A percentile compares a stretch with the other conserved stretches of the same genome.
Evolutionary conservation across 306 rosid species (phyloP).

Genomic region (Cicer arietinum): DNA sequence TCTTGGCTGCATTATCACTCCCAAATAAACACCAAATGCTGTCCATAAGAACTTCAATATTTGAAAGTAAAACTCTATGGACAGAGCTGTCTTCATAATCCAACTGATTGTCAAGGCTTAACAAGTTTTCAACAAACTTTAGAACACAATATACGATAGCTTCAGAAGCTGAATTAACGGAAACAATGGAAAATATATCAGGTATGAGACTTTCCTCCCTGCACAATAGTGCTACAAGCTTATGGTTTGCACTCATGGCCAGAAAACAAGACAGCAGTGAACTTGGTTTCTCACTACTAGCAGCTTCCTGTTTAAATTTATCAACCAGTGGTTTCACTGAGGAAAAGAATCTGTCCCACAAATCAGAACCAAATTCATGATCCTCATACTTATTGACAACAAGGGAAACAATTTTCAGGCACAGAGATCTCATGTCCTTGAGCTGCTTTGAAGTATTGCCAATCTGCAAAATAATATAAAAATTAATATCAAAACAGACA

Average conservation of each 20-base stretch:
- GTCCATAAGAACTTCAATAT: constrained; percentile 66
- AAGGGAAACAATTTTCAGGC: constrained; percentile 71
- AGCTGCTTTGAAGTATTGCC: constrained; percentile 61
- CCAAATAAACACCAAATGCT: constrained; percentile 73
- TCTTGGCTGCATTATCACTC: constrained; percentile 69
- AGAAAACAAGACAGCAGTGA: constrained; percentile 88
- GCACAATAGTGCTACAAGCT: constrained; percentile 61
- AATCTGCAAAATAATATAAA: constrained; percentile 57
- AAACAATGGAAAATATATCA: constrained; percentile 77
- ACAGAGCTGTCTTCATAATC: constrained; percentile 57
- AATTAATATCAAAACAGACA: constrained; percentile 33
- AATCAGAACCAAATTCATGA: constrained; percentile 66
- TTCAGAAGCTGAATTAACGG: constrained; percentile 72
- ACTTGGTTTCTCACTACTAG: constrained; percentile 94
- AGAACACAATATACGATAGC: constrained; percentile 72
- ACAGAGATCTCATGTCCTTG: constrained; percentile 89
- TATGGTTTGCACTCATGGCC: constrained; percentile 82
- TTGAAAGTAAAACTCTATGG: constrained; percentile 58
- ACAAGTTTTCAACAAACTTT: constrained; percentile 78
- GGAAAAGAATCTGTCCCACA: constrained; percentile 81
- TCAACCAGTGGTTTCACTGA: constrained; percentile 72
- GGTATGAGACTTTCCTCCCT: constrained; percentile 74
- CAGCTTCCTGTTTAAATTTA: constrained; percentile 81
- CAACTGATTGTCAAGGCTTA: constrained; percentile 68
- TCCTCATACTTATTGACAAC: constrained; percentile 78